Evolutionary conservation across 2,329 filamentous ascomycete genomes (phyloP), one percentile per base, ranked within the genome.

Genomic region (Beauveria caledonica): DNA sequence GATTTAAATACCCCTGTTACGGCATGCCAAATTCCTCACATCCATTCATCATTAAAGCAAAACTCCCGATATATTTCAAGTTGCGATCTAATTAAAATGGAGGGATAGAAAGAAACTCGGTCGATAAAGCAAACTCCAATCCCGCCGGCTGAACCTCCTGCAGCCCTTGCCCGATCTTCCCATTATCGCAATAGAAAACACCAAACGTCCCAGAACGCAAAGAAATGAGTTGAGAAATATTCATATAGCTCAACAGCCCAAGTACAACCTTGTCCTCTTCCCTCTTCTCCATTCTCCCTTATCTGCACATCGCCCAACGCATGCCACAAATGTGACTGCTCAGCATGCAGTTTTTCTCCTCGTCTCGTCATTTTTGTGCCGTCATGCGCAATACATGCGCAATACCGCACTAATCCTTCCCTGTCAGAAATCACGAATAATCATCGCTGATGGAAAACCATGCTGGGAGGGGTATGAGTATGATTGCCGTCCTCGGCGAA

Each of bases 51-150:
- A 56, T 13, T 29, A 40, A 51, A 63, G 45, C 39, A 57, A 58
- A 58, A 59, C 46, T 58, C 55, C 54, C 36, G 15, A 21, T 59
- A 51, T 51, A 59, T 59, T 59, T 46, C 36, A 57, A 45, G 46
- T 44, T 40, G 48, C 57, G 46, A 10, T 51, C 57, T 59, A 48
- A 59, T 51, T 52, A 51, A 52, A 59, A 59, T 13, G 19, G 17
- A 52, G 36, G 17, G 39, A 57, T 39, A 25, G 29, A 49, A 57
- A 25, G 3, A 36, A 39, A 39, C 8, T 21, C 17, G 5, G 13
- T 36, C 33, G 33, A 50, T 19, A 27, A 48, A 49, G 11, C 33
- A 57, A 57, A 57, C 54, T 57, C 54, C 54, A 8, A n/a, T 57
- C 44, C 54, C 54, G 19, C 54, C 44, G 54, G 36, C 42, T 44